A percentile compares a stretch with the other conserved stretches of the same genome.
Evolutionary conservation across 106 monocot genomes (phyloP).

Genomic region (Dendrobium chrysotoxum): DNA sequence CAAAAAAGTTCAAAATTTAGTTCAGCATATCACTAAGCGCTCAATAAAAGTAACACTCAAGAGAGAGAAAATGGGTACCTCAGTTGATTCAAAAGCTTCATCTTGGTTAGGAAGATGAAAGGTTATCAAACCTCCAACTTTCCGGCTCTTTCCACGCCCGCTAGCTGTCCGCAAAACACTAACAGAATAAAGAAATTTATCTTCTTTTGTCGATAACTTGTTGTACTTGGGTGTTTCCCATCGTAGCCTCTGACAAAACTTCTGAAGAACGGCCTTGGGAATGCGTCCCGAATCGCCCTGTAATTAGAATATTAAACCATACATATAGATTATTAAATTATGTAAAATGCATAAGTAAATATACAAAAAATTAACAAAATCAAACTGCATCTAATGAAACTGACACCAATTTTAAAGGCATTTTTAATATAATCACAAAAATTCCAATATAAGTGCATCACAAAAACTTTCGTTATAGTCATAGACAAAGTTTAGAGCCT

Average conservation of each 20-base stretch:
- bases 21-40: background rate
- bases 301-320: slow-evolving; percentile 14
- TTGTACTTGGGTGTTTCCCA: slow-evolving; percentile 95
- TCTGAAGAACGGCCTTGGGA: slow-evolving; percentile 91
- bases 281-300: slow-evolving; percentile 59
- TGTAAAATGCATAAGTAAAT: background rate
- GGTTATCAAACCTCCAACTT: slow-evolving; percentile 81
- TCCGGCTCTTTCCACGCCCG: slow-evolving; percentile 85
- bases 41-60: background rate
- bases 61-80: slow-evolving; percentile 40
- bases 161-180: slow-evolving; percentile 63
- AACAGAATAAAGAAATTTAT: slow-evolving; percentile 71
- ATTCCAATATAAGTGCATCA: background rate
- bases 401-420: background rate
- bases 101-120: slow-evolving; percentile 58
- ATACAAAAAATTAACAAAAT: background rate
- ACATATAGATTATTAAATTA: background rate
- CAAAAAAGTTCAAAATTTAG: background rate
- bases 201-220: slow-evolving; percentile 60
- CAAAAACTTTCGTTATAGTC: background rate
- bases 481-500: too few relatives aligned
- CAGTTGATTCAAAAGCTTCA: slow-evolving; percentile 49
- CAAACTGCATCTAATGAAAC: background rate
- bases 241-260: slow-evolving; percentile 81
- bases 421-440: background rate